phyloP scores from a whole-genome alignment of 2,329 filamentous ascomycete genomes.

The Ciborinia camelliae region DNA sequence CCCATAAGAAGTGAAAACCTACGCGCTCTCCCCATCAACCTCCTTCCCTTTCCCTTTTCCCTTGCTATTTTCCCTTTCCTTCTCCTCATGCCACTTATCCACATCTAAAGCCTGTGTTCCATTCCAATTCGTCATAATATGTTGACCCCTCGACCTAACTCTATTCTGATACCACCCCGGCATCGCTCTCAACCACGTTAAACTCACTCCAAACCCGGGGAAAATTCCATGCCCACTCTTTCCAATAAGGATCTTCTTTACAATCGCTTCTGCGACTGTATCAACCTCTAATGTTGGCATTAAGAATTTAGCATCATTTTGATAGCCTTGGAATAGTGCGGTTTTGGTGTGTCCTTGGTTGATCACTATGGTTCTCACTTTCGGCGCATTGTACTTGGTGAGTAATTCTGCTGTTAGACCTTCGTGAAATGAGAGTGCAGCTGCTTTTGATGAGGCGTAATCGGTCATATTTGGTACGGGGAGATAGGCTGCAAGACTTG shows the following conservation, averaged over 20 bases:
- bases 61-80: slow-evolving; percentile 18
- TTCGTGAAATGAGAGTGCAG: slow-evolving; percentile 65
- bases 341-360: slow-evolving; percentile 62
- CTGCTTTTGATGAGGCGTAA: slow-evolving; percentile 65
- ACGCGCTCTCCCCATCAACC: slow-evolving; percentile 29
- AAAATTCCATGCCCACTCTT: slow-evolving; percentile 54
- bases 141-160: slow-evolving; percentile 43
- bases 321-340: slow-evolving; percentile 56
- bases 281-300: slow-evolving; percentile 54
- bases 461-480: slow-evolving; percentile 62
- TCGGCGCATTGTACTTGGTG: slow-evolving; percentile 58
- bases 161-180: slow-evolving; percentile 62
- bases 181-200: slow-evolving; percentile 48
- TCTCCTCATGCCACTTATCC: slow-evolving; percentile 29
- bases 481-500: slow-evolving; percentile 60
- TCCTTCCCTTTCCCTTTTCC: slow-evolving; percentile 25
- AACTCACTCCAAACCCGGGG: slow-evolving; percentile 45
- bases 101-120: slow-evolving; percentile 37
- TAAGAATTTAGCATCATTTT: slow-evolving; percentile 49
- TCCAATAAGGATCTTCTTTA: slow-evolving; percentile 56
- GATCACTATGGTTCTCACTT: slow-evolving; percentile 63
- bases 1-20: slow-evolving; percentile 18
- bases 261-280: slow-evolving; percentile 62
- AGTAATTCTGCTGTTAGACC: slow-evolving; percentile 56
- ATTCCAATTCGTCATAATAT: slow-evolving; percentile 35